Conservation (phyloP, 2,329 filamentous ascomycete genomes). For the Chlorencoelia australis region DNA sequence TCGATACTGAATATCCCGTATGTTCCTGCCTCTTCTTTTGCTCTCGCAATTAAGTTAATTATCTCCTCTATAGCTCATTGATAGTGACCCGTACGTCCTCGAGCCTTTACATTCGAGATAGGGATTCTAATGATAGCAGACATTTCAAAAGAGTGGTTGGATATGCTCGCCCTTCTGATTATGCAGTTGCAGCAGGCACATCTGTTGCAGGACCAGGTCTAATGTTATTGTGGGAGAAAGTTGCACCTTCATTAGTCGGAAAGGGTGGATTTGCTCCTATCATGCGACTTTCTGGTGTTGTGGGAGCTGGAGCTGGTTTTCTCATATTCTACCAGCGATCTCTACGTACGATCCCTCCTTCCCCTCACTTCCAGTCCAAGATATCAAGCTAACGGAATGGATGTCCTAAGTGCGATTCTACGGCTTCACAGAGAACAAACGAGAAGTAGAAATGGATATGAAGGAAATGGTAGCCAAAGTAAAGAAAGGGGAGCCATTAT, state of each 20-base stretch:
- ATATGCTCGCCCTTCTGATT: constrained; percentile 83
- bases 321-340: constrained; percentile 79
- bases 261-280: constrained; percentile 72
- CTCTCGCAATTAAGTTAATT: constrained; percentile 26
- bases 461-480: constrained; percentile 95
- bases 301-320: constrained; percentile 71
- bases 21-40: constrained; percentile 29
- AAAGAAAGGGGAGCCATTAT: constrained; percentile 82
- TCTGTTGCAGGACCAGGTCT: constrained; percentile 64
- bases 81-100: constrained; percentile 83
- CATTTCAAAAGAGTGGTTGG: constrained; percentile 83
- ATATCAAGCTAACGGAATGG: not conserved
- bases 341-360: constrained; percentile 52
- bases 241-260: constrained; percentile 76
- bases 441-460: constrained; percentile 95
- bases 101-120: constrained; percentile 4
- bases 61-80: constrained; percentile 67
- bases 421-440: constrained; percentile 82
- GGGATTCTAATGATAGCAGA: constrained; percentile 38
- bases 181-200: constrained; percentile 56
- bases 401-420: constrained; percentile 72
- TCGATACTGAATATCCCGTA: constrained; percentile 81
- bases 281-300: constrained; percentile 65
- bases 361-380: not conserved
- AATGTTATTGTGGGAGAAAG: constrained; percentile 70